Evolutionary conservation across 2,329 filamentous ascomycete species (phyloP).

Genomic region (Emergomyces orientalis): DNA sequence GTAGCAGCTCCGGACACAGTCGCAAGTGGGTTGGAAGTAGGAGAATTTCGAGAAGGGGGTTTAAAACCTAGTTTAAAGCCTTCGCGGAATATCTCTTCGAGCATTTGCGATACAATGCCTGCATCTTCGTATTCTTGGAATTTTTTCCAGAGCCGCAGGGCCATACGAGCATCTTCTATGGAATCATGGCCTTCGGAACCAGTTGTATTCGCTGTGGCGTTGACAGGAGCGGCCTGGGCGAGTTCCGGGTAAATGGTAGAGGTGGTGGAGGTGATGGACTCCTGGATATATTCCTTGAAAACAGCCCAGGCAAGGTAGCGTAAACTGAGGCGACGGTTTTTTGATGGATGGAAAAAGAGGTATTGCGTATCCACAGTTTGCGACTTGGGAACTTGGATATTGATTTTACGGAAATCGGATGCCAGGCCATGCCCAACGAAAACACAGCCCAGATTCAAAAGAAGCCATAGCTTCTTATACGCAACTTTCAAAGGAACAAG

Average conservation of each 20-base stretch:
- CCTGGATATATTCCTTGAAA: constrained; percentile 87
- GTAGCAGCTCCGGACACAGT: constrained; percentile 11
- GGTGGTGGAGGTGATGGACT: constrained; percentile 40
- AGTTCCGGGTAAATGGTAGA: not conserved
- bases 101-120: constrained; percentile 70
- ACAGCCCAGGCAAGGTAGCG: constrained; percentile 87
- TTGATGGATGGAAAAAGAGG: constrained; percentile 72
- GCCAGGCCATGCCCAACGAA: constrained; percentile 91
- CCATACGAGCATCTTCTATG: constrained; percentile 88
- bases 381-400: constrained; percentile 82
- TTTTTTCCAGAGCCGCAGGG: constrained; percentile 79
- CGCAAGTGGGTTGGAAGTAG: not conserved
- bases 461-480: constrained; percentile 96
- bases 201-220: constrained; percentile 12
- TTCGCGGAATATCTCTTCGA: constrained; percentile 74
- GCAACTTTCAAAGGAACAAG: constrained; percentile 80
- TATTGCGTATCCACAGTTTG: constrained; percentile 94
- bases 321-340: constrained; percentile 77
- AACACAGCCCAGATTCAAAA: constrained; percentile 85
- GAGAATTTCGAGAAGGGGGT: constrained; percentile 38
- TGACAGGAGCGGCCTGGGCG: constrained; percentile 7
- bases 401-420: constrained; percentile 95
- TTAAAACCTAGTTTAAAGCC: constrained; percentile 51
- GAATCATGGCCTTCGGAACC: constrained; percentile 60
- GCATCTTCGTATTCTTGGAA: constrained; percentile 83